Evolutionary conservation across 257 asterid genomes (phyloP).

Genomic region (Nyctanthes arbortristis): DNA sequence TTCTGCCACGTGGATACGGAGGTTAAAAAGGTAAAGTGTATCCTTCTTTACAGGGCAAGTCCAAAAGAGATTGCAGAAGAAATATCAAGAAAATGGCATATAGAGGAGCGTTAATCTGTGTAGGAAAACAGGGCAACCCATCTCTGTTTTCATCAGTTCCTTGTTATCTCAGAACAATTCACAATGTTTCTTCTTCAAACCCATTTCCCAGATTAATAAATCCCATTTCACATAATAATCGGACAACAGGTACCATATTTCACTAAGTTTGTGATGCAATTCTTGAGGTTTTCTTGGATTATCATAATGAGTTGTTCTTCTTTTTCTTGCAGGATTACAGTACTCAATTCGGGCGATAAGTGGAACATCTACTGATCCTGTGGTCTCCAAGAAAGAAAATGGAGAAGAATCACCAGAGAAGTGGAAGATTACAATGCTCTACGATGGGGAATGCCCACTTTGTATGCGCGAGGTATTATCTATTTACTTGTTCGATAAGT

Average conservation of each 20-base stretch:
- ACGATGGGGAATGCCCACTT: conserved; percentile 86
- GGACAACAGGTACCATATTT: conserved; percentile 42
- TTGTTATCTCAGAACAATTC: conserved; percentile 32
- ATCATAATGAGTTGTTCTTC: neutral
- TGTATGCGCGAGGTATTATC: conserved; percentile 77
- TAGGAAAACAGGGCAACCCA: conserved; percentile 44
- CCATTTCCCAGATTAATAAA: conserved; percentile 29
- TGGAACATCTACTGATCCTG: conserved; percentile 51
- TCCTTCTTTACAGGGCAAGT: neutral
- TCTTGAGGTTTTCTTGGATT: too few species aligned
- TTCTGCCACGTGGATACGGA: conserved; percentile 50
- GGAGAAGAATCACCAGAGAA: conserved; percentile 40
- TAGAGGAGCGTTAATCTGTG: conserved; percentile 42
- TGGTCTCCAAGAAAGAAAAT: conserved; percentile 45
- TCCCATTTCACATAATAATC: conserved; percentile 29
- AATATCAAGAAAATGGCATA: conserved; percentile 44
- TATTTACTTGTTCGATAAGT: neutral
- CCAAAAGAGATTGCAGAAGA: conserved; percentile 23
- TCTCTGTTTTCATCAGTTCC: conserved; percentile 33
- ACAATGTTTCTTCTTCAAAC: conserved; percentile 28
- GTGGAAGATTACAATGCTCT: conserved; percentile 90
- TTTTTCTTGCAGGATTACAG: conserved; percentile 30
- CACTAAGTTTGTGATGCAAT: neutral
- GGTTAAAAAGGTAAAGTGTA: conserved; percentile 6
- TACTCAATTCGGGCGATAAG: conserved; percentile 46